A percentile compares a stretch with the other conserved stretches of the same genome.
These are phyloP conservation scores for Candida oleophila DNA, from an alignment of 805 yeast species.

Conservation along the genomic window DNA sequence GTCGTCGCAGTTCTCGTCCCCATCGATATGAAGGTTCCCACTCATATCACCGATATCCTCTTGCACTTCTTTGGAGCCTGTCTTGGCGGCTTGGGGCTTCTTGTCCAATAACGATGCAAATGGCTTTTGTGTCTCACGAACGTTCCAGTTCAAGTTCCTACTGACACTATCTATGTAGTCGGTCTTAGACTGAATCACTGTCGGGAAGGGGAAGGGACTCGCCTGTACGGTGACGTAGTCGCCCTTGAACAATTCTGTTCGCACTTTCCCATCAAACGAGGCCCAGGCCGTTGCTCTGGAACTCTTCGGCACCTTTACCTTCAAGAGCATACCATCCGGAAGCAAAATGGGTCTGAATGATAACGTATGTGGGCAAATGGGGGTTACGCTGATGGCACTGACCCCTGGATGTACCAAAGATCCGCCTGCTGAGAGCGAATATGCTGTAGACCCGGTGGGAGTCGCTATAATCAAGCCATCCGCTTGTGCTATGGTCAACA, in stretches of 20 bases:
- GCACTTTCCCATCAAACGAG: conserved; percentile 88
- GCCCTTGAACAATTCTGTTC: conserved; percentile 79
- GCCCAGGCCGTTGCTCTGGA: conserved; percentile 96
- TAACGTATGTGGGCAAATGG: conserved; percentile 93
- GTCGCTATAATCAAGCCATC: conserved; percentile 92
- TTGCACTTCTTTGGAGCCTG: background rate
- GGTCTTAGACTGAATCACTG: conserved; percentile 70
- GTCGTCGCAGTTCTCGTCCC: background rate
- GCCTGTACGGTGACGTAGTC: conserved; percentile 85
- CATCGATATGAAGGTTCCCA: conserved; percentile 14
- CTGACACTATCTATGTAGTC: conserved; percentile 84
- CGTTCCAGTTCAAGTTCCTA: conserved; percentile 91
- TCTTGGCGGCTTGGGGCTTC: conserved; percentile 8
- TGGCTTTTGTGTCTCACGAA: conserved; percentile 82
- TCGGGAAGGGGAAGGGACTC: conserved; percentile 90
- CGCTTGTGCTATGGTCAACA: conserved; percentile 88
- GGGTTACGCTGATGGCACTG: conserved; percentile 88
- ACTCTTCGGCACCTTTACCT: conserved; percentile 72
- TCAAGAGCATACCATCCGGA: conserved; percentile 89
- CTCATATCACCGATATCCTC: conserved; percentile 4
- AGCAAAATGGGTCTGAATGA: conserved; percentile 89
- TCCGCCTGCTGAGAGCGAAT: conserved; percentile 93
- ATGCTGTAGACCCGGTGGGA: conserved; percentile 96
- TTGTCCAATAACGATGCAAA: conserved; percentile 54
- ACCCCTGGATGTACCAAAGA: conserved; percentile 93